Conservation (phyloP, 1,139 yeast species). For the Suhomyces terraborum region DNA sequence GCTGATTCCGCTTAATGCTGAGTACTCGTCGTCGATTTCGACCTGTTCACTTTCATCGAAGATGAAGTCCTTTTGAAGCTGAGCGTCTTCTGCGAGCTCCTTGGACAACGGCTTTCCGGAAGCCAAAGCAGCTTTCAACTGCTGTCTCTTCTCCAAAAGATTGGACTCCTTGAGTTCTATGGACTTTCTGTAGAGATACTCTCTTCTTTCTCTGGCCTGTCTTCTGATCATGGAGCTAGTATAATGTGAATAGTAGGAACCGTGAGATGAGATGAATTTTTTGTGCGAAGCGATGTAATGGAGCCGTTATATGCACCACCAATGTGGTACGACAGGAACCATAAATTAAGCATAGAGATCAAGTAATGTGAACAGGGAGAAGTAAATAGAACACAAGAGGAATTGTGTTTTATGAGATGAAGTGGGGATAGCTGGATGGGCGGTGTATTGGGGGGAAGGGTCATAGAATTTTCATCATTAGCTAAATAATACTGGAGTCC, state of each 20-base stretch:
- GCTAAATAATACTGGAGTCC: too few species aligned
- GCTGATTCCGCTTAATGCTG: conserved; percentile 79
- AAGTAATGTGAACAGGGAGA: too few species aligned
- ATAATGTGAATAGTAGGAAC: too few species aligned
- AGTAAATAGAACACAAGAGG: too few species aligned
- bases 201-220: conserved; percentile 95
- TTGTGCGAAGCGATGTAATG: neutral
- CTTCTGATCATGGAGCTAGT: conserved; percentile 62
- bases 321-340: too few species aligned
- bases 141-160: conserved; percentile 81
- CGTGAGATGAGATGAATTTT: conserved; percentile 15
- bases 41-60: conserved; percentile 78
- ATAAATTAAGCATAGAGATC: too few species aligned
- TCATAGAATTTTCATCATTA: too few species aligned
- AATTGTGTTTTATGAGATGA: too few species aligned
- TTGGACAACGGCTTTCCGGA: conserved; percentile 88
- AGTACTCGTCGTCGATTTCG: conserved; percentile 83
- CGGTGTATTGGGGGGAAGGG: too few species aligned
- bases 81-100: conserved; percentile 84
- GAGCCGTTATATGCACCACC: too few species aligned
- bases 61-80: conserved; percentile 76
- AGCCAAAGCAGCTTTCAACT: conserved; percentile 83
- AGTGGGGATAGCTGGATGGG: too few species aligned
- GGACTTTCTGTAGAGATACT: conserved; percentile 85
- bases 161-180: conserved; percentile 88